Evolutionary conservation across 2,329 filamentous ascomycete genomes (phyloP), one percentile per base, ranked within the genome.

Genomic region (Macrophomina tecta): DNA sequence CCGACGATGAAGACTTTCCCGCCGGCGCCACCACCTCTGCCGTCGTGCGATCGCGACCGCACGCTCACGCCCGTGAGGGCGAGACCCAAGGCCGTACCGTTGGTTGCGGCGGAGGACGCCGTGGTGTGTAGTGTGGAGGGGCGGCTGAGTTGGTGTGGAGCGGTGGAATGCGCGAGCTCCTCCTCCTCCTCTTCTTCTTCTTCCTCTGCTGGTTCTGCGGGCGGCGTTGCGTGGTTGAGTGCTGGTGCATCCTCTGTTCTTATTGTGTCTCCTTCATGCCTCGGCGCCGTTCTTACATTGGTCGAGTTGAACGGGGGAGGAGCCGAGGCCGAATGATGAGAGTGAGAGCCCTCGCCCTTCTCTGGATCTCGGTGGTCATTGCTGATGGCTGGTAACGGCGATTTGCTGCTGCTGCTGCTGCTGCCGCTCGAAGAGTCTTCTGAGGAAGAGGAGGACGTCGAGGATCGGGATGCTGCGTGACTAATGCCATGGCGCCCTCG

Each of bases 41-140:
- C 23, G 23, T 23, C 23, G 5, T 34, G n/a, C 71, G 73, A 11
- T 72, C 77, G 72, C 42, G 73, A 71, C 34, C 77, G 74, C 5
- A 79, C 73, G 34, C 76, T 69, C 56, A 80, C 73, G 36, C 79
- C 78, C 2, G 77, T 78, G 28, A 80, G 64, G 2, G 74, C 70
- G 7, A 67, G 64, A 0, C 78, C 77, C 0, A 80, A 70, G 12
- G 73, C 73, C 1, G 74, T 74, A 8, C 75, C 74, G 7, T 23
- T 23, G 23, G 23, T 23, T 23, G 23, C 23, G 1, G 8, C 75
- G 64, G 65, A 48, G 12, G 69, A 70, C 4, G 52, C 69, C 51
- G 30, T 58, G 69, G n/a, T 18, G 14, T 34, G 30, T 5, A 34
- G 28, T 1, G 51, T 61, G 66, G 64, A 23, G 0, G 11, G 16